Evolutionary conservation across 805 yeast species (phyloP).

Genomic region (Candida anglica): DNA sequence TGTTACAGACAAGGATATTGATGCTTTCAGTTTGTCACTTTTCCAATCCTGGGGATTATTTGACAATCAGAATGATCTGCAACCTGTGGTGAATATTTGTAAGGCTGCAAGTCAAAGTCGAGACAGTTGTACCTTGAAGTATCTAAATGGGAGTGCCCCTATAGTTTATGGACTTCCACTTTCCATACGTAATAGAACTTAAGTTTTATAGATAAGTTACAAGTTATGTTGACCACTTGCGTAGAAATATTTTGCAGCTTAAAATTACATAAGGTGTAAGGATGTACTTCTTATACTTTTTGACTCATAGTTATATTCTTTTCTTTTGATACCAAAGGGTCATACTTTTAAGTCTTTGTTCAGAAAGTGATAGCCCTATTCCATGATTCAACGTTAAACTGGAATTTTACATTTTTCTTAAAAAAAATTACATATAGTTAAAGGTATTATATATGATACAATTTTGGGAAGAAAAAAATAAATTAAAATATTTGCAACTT

Average conservation of each 20-base stretch:
- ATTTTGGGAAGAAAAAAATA: too few relatives aligned
- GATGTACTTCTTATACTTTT: background rate
- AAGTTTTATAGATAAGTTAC: too few relatives aligned
- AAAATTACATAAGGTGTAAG: too few relatives aligned
- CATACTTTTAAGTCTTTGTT: background rate
- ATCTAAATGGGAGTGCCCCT: conserved; percentile 90
- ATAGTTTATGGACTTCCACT: conserved; percentile 86
- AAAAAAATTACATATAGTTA: too few relatives aligned
- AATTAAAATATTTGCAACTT: too few relatives aligned
- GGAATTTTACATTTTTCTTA: too few relatives aligned
- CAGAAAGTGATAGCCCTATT: background rate
- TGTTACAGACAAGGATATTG: conserved; percentile 94
- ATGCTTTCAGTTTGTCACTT: conserved; percentile 61
- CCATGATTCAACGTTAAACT: too few relatives aligned
- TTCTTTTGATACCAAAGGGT: background rate
- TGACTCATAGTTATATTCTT: background rate
- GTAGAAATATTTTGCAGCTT: too few relatives aligned
- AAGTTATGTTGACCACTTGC: too few relatives aligned
- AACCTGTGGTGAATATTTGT: conserved; percentile 33
- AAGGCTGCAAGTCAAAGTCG: conserved; percentile 63
- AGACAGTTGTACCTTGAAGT: conserved; percentile 61
- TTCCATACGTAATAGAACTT: too few relatives aligned
- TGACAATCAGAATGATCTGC: conserved; percentile 7
- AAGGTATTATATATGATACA: too few relatives aligned
- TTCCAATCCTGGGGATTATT: conserved; percentile 66